phyloP scores from a whole-genome alignment of 2,329 filamentous ascomycete species.

The Sporothrix phasma region DNA sequence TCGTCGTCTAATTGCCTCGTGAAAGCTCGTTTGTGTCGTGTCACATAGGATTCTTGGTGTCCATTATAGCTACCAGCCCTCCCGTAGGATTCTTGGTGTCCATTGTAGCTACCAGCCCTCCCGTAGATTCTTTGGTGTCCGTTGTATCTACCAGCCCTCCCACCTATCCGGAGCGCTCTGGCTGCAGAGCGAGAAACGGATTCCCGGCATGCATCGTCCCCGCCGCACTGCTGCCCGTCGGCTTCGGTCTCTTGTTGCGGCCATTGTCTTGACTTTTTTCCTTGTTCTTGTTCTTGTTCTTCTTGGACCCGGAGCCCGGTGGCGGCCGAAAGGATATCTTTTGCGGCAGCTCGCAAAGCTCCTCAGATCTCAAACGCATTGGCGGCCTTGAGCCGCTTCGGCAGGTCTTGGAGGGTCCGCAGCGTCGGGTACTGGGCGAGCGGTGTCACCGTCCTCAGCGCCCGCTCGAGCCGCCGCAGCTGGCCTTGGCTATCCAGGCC shows the following conservation, averaged over 20 bases:
- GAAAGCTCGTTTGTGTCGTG: too few relatives aligned
- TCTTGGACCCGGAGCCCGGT: neutral
- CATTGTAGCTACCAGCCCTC: too few relatives aligned
- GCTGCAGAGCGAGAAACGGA: constrained; percentile 15
- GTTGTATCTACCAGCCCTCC: too few relatives aligned
- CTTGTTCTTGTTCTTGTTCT: constrained; percentile 1
- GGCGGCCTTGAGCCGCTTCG: constrained; percentile 10
- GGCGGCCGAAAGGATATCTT: constrained; percentile 13
- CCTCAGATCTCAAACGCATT: constrained; percentile 10
- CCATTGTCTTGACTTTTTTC: too few relatives aligned
- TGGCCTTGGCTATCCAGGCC: neutral
- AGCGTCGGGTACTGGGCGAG: constrained; percentile 17
- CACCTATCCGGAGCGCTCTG: too few relatives aligned
- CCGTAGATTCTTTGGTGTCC: too few relatives aligned
- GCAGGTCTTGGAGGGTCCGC: constrained; percentile 9
- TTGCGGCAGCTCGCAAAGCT: constrained; percentile 3
- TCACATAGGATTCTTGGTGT: too few relatives aligned
- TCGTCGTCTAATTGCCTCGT: too few relatives aligned
- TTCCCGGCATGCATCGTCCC: constrained; percentile 10
- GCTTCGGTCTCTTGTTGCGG: constrained; percentile 13
- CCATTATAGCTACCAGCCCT: too few relatives aligned
- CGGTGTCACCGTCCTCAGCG: neutral
- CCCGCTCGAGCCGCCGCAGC: neutral
- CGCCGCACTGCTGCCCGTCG: neutral
- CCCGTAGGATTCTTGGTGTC: too few relatives aligned